These are phyloP conservation scores for Persicaria tinctoria DNA, from an alignment of 148 eudicot species.

Conservation along the genomic window DNA sequence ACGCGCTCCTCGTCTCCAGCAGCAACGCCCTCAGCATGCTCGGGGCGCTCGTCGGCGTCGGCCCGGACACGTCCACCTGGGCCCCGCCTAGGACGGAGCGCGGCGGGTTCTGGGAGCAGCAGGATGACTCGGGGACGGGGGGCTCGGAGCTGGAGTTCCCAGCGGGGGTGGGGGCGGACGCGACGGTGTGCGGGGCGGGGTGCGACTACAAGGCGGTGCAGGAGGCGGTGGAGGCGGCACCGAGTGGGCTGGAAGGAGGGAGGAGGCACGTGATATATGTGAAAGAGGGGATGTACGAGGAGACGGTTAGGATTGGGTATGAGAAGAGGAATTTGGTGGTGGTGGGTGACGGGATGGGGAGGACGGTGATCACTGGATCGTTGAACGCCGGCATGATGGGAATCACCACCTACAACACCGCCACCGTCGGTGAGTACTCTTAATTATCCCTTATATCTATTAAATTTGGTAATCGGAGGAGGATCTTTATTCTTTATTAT, in stretches of 20 bases:
- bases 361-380: conserved; percentile 63
- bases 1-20: conserved; percentile 29
- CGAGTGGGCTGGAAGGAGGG: conserved; percentile 24
- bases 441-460: too few species aligned
- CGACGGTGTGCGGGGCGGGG: conserved; percentile 47
- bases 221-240: conserved; percentile 59
- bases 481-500: too few species aligned
- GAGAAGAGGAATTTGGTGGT: conserved; percentile 78
- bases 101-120: conserved; percentile 69
- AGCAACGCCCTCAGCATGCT: conserved; percentile 62
- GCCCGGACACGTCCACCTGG: conserved; percentile 43
- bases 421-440: conserved; percentile 66
- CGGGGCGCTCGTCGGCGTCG: conserved; percentile 35
- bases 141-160: conserved; percentile 25
- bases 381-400: conserved; percentile 51
- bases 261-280: conserved; percentile 50
- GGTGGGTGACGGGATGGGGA: conserved; percentile 77
- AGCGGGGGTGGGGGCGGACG: conserved; percentile 29
- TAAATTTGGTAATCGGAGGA: too few species aligned
- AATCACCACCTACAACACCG: conserved; percentile 54
- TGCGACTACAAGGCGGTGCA: conserved; percentile 56
- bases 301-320: conserved; percentile 56
- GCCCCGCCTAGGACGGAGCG: conserved; percentile 59
- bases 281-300: conserved; percentile 66
- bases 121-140: conserved; percentile 14